Evolutionary conservation across 306 rosid genomes (phyloP).

Genomic region (Rosa rugosa): DNA sequence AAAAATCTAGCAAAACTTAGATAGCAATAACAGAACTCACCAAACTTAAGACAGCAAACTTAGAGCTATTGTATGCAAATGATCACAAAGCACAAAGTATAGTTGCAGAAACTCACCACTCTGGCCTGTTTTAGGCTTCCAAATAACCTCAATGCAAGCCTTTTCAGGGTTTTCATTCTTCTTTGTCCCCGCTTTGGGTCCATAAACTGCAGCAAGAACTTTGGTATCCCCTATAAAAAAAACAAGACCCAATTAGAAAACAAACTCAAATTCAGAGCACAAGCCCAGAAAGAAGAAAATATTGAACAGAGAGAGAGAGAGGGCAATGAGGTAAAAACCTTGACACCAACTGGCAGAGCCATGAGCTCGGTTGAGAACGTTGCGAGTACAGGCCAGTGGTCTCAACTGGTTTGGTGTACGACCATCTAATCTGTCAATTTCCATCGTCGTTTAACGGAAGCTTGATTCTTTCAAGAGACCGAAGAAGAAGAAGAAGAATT

Average conservation of each 20-base stretch:
- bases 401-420: conserved; percentile 79
- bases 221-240: conserved; percentile 67
- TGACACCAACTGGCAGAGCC: conserved; percentile 95
- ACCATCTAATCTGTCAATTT: conserved; percentile 63
- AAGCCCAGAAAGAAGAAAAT: not conserved
- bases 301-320: not conserved
- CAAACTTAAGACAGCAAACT: not conserved
- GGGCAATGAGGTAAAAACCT: conserved; percentile 29
- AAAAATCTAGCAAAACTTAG: not conserved
- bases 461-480: not conserved
- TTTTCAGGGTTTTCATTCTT: conserved; percentile 90
- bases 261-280: not conserved
- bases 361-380: conserved; percentile 77
- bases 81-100: not conserved
- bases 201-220: conserved; percentile 82
- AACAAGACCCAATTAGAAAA: conserved; percentile 2
- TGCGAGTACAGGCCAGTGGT: conserved; percentile 70
- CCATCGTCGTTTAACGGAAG: conserved; percentile 34
- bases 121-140: conserved; percentile 93
- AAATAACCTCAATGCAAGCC: conserved; percentile 87
- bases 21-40: not conserved
- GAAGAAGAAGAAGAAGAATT: not conserved
- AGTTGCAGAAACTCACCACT: conserved; percentile 40
- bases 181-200: conserved; percentile 82
- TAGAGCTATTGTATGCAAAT: not conserved